Evolutionary conservation across 306 rosid genomes (phyloP).

Genomic region (Prinsepia uniflora): DNA sequence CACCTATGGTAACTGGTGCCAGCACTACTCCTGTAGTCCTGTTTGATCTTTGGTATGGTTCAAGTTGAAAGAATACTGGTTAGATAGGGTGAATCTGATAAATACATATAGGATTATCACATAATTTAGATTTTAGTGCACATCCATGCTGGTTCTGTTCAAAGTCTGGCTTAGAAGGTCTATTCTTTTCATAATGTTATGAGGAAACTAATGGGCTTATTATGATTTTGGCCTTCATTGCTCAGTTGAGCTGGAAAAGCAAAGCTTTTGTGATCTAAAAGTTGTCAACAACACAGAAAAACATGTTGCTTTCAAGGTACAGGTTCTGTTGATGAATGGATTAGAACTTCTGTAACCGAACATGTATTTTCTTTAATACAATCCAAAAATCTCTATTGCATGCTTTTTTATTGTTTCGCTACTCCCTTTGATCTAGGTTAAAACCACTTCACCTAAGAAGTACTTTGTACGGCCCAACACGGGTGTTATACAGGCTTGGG

Average conservation of each 20-base stretch:
- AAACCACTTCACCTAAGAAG: slow-evolving; percentile 96
- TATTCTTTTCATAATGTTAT: slow-evolving; percentile 2
- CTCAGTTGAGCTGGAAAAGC: slow-evolving; percentile 90
- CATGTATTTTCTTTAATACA: slow-evolving; percentile 1
- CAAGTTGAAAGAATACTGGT: neutral
- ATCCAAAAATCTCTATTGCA: neutral
- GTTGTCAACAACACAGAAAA: slow-evolving; percentile 65
- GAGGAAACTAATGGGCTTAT: slow-evolving; percentile 14
- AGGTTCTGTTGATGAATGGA: slow-evolving; percentile 3
- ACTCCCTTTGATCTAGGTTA: slow-evolving; percentile 56
- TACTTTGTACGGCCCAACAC: slow-evolving; percentile 96
- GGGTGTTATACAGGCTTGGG: slow-evolving; percentile 82
- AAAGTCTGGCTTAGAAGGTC: neutral
- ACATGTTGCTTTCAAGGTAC: slow-evolving; percentile 91
- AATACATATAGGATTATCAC: neutral
- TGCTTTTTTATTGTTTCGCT: slow-evolving; percentile 9
- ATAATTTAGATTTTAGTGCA: neutral
- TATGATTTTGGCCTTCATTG: slow-evolving; percentile 23
- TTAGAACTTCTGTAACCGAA: neutral
- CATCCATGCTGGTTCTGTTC: neutral
- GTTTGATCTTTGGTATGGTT: slow-evolving; percentile 1
- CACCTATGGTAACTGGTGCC: neutral
- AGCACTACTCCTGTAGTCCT: neutral
- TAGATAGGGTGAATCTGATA: neutral
- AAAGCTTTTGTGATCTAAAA: slow-evolving; percentile 80